phyloP scores from a whole-genome alignment of 2,329 filamentous ascomycete species.

The Leptographium wingfieldii region DNA sequence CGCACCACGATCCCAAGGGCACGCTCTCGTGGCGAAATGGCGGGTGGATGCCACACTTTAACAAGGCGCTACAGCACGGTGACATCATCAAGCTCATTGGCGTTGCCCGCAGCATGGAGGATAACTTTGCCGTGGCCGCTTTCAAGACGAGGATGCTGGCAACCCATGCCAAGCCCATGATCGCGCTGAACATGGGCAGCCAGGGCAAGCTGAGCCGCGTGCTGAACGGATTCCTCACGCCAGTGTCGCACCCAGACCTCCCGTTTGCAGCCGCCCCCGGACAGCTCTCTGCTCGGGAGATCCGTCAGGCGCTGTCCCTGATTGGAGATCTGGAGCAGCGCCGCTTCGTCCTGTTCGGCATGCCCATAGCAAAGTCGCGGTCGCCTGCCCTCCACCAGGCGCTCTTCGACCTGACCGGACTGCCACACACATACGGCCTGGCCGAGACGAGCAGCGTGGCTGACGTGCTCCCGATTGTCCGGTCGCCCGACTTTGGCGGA shows the following conservation, averaged over 20 bases:
- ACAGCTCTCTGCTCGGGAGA: slow-evolving; percentile 82
- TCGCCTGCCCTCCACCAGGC: slow-evolving; percentile 86
- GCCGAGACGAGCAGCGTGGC: slow-evolving; percentile 58
- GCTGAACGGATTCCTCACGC: slow-evolving; percentile 85
- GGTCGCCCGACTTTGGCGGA: slow-evolving; percentile 67
- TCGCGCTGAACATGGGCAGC: slow-evolving; percentile 91
- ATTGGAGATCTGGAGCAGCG: slow-evolving; percentile 66
- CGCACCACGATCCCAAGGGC: slow-evolving; percentile 79
- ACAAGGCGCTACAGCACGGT: slow-evolving; percentile 76
- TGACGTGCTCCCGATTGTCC: slow-evolving; percentile 53
- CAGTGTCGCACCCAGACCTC: slow-evolving; percentile 79
- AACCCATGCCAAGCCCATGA: slow-evolving; percentile 69
- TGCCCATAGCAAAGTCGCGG: slow-evolving; percentile 67
- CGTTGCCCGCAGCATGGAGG: slow-evolving; percentile 58
- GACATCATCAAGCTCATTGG: slow-evolving; percentile 94
- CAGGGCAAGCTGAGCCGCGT: slow-evolving; percentile 81
- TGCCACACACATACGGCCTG: slow-evolving; percentile 71
- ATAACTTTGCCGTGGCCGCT: slow-evolving; percentile 73
- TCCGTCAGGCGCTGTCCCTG: slow-evolving; percentile 63
- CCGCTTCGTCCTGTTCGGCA: slow-evolving; percentile 80
- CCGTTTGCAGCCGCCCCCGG: slow-evolving; percentile 90
- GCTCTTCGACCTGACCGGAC: slow-evolving; percentile 61
- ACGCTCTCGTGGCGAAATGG: slow-evolving; percentile 78
- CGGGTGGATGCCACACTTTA: slow-evolving; percentile 87
- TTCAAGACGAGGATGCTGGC: slow-evolving; percentile 69